Conservation (phyloP, 768 basidiomycete species). For the Nidularia pulvinata region DNA sequence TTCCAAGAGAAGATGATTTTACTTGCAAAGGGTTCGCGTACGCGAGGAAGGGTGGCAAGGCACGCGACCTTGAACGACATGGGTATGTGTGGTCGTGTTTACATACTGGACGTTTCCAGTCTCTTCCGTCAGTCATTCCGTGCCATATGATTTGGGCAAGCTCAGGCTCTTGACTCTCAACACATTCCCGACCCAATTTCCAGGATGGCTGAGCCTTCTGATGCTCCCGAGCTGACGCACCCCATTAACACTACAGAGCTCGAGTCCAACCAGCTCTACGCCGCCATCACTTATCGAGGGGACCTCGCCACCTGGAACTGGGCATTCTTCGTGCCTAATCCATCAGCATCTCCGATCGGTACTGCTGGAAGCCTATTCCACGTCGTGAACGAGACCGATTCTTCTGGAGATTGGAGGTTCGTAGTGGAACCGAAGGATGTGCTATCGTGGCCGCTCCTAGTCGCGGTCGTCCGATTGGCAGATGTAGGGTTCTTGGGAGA, state of each 20-base stretch:
- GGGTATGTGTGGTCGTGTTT: background rate
- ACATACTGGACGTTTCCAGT: background rate
- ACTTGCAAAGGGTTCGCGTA: background rate
- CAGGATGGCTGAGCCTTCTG: background rate
- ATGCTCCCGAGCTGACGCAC: slow-evolving; percentile 14
- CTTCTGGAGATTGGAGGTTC: slow-evolving; percentile 35
- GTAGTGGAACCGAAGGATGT: slow-evolving; percentile 33
- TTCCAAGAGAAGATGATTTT: background rate
- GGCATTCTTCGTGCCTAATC: slow-evolving; percentile 46
- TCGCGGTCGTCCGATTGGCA: slow-evolving; percentile 41
- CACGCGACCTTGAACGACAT: background rate
- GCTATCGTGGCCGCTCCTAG: slow-evolving; percentile 35
- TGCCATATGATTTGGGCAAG: background rate
- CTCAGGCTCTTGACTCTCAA: background rate
- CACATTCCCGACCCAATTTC: too few relatives aligned
- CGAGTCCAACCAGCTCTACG: slow-evolving; percentile 38
- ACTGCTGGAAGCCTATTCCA: slow-evolving; percentile 42
- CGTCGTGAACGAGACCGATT: slow-evolving; percentile 30
- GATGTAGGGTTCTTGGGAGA: slow-evolving; percentile 38
- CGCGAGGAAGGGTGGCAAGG: background rate
- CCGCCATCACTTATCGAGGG: slow-evolving; percentile 41
- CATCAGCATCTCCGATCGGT: slow-evolving; percentile 34
- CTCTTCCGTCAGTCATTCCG: background rate
- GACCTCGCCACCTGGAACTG: slow-evolving; percentile 50
- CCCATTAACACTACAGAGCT: slow-evolving; percentile 25